These are phyloP conservation scores for Solanum etuberosum DNA, from an alignment of 257 asterid species.

Conservation along the genomic window DNA sequence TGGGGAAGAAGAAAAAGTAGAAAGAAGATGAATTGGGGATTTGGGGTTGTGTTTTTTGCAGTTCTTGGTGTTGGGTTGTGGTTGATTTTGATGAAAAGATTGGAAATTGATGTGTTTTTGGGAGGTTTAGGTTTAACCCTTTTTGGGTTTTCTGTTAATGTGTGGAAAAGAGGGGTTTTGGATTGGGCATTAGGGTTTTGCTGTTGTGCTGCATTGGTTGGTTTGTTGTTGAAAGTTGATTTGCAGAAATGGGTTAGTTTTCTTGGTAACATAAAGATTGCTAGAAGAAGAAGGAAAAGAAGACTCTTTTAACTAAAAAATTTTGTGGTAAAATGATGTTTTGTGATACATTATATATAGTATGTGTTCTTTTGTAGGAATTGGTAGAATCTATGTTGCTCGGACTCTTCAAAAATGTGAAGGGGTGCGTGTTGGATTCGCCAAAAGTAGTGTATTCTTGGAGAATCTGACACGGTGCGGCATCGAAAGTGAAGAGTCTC, in stretches of 20 bases:
- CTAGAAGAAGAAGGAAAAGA: not conserved
- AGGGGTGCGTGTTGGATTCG: too few species aligned
- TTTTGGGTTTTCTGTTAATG: constrained; percentile 46
- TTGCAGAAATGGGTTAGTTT: constrained; percentile 12
- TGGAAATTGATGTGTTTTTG: constrained; percentile 21
- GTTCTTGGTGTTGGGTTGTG: constrained; percentile 29
- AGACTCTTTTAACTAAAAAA: not conserved
- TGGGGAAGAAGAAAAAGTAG: constrained; percentile 28
- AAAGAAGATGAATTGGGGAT: constrained; percentile 18
- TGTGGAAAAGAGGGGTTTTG: constrained; percentile 42
- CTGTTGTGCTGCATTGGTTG: constrained; percentile 51
- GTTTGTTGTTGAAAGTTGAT: constrained; percentile 32
- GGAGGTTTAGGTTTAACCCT: constrained; percentile 36
- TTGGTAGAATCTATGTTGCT: too few species aligned
- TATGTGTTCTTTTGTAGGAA: not conserved
- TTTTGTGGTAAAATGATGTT: not conserved
- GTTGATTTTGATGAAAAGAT: constrained; percentile 29
- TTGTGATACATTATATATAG: not conserved
- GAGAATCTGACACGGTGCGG: too few species aligned
- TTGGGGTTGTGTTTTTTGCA: constrained; percentile 26
- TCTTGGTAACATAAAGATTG: constrained; percentile 11
- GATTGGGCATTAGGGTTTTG: constrained; percentile 70
- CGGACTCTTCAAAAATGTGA: too few species aligned
- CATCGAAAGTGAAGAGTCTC: too few species aligned
- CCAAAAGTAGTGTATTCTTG: too few species aligned